These are phyloP conservation scores for Butyriboletus regius DNA, from an alignment of 1,284 basidiomycete genomes.

Conservation along the genomic window DNA sequence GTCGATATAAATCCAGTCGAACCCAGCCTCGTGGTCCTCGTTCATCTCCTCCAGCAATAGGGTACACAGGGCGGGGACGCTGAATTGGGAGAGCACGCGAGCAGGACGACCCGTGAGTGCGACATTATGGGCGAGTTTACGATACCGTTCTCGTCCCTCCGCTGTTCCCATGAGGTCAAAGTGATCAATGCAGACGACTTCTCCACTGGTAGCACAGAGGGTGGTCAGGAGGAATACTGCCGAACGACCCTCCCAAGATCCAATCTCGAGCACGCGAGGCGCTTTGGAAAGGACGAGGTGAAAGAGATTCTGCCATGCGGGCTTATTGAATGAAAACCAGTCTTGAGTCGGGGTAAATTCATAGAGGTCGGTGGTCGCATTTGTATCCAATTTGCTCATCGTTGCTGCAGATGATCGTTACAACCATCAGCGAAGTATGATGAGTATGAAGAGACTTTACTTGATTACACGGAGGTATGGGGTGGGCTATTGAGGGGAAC, in stretches of 20 bases:
- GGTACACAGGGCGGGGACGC: conserved; percentile 45
- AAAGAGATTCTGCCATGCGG: conserved; percentile 40
- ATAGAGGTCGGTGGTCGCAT: conserved; percentile 15
- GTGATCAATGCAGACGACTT: conserved; percentile 52
- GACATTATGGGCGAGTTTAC: conserved; percentile 46
- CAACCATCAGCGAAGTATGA: background rate
- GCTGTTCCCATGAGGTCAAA: conserved; percentile 49
- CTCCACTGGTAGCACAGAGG: conserved; percentile 41
- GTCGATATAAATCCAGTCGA: conserved; percentile 55
- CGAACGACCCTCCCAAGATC: conserved; percentile 58
- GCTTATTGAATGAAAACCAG: conserved; percentile 47
- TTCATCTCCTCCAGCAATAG: conserved; percentile 44
- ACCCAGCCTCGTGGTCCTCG: conserved; percentile 35
- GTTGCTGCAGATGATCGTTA: conserved; percentile 8
- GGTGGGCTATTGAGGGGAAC: background rate
- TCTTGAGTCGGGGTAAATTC: conserved; percentile 50
- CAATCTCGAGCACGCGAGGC: conserved; percentile 52
- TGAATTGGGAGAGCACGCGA: conserved; percentile 48
- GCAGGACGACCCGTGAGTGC: conserved; percentile 37
- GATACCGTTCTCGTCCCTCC: conserved; percentile 42
- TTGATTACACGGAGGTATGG: background rate
- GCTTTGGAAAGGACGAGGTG: conserved; percentile 31
- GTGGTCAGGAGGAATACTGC: conserved; percentile 47
- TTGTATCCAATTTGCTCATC: conserved; percentile 10
- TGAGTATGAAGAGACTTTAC: background rate